These are phyloP conservation scores for Fraxinus anomala DNA, from an alignment of 257 asterid species.

Conservation along the genomic window DNA sequence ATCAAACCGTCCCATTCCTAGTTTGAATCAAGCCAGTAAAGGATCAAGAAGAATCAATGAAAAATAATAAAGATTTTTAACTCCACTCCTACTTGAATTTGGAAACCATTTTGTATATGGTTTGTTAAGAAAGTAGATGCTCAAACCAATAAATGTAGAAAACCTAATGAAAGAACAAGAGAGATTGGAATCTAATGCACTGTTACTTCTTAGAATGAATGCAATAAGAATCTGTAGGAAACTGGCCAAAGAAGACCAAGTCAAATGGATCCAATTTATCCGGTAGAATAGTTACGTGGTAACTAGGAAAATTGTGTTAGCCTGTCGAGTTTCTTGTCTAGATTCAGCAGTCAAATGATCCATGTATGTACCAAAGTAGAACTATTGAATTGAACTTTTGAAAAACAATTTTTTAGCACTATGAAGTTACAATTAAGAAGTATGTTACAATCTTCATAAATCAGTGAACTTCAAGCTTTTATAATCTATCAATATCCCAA, in stretches of 20 bases:
- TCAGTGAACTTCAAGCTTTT: not conserved
- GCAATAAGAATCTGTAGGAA: not conserved
- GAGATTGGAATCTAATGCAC: not conserved
- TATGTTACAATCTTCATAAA: not conserved
- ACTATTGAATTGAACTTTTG: not conserved
- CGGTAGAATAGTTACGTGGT: not conserved
- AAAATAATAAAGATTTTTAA: not conserved
- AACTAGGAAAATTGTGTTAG: not conserved
- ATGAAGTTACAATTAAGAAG: not conserved
- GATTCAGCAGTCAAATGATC: slow-evolving; percentile 8
- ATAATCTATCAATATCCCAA: not conserved
- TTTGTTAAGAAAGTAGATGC: slow-evolving; percentile 2
- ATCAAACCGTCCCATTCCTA: slow-evolving; percentile 98
- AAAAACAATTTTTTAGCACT: not conserved
- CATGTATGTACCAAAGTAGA: not conserved
- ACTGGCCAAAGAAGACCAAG: not conserved
- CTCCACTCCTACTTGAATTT: not conserved
- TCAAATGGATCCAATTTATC: not conserved
- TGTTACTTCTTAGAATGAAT: slow-evolving; percentile 4
- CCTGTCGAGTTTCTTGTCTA: not conserved
- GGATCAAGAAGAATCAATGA: not conserved
- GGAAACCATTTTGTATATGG: not conserved
- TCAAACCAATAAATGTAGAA: not conserved
- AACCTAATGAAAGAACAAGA: not conserved
- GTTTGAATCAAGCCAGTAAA: slow-evolving; percentile 14